phyloP scores from a whole-genome alignment of 805 yeast species.

The Lachancea meyersii region DNA sequence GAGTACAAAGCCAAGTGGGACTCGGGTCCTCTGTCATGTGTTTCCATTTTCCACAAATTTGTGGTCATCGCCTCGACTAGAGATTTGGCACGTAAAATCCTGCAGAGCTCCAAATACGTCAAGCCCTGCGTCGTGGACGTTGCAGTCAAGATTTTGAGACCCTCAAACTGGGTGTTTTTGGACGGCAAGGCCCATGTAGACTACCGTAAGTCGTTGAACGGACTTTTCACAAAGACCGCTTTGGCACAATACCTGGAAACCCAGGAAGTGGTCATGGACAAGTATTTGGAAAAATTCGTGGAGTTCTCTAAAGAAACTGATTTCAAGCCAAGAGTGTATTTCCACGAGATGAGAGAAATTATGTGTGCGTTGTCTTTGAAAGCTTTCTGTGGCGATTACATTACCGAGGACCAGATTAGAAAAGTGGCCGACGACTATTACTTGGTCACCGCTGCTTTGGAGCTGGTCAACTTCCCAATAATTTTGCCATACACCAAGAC shows the following conservation, averaged over 20 bases:
- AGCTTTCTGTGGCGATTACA: conserved; percentile 94
- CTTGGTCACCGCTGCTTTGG: conserved; percentile 90
- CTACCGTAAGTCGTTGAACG: conserved; percentile 85
- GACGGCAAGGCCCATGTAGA: conserved; percentile 96
- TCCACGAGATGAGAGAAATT: conserved; percentile 92
- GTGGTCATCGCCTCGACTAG: conserved; percentile 89
- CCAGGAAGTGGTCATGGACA: conserved; percentile 79
- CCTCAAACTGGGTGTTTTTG: conserved; percentile 94
- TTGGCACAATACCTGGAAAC: conserved; percentile 77
- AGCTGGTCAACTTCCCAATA: conserved; percentile 95
- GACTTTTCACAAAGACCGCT: conserved; percentile 79
- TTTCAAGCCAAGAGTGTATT: conserved; percentile 57
- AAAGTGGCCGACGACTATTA: conserved; percentile 88
- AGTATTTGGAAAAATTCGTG: conserved; percentile 63
- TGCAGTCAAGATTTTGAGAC: conserved; percentile 87
- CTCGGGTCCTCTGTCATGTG: conserved; percentile 92
- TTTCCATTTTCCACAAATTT: conserved; percentile 95
- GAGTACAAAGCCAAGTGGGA: conserved; percentile 91
- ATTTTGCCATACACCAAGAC: conserved; percentile 94
- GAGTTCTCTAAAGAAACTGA: conserved; percentile 49
- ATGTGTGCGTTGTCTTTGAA: conserved; percentile 90
- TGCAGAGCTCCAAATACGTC: conserved; percentile 78
- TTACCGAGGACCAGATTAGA: conserved; percentile 85
- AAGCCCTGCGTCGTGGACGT: conserved; percentile 98
- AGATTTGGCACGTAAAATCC: conserved; percentile 80